Percentiles rank a stretch among this genome's conserved stretches.
Conservation (phyloP, 129 eudicot genomes). For the Helianthus tuberosus region DNA sequence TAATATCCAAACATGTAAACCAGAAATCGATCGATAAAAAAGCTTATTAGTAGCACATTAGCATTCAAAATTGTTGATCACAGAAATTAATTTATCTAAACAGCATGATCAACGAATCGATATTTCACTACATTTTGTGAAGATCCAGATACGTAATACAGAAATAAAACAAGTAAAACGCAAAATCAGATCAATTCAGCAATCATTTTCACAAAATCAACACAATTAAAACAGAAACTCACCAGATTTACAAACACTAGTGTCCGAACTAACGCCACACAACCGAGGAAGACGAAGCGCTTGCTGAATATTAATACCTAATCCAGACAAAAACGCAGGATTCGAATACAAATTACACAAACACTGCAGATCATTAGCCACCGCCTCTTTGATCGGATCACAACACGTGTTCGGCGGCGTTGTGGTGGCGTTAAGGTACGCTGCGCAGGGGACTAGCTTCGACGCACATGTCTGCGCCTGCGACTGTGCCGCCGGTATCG, state of each 20-base stretch:
- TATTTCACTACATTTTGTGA: too few species aligned
- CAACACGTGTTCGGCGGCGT: constrained; percentile 57
- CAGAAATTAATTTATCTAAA: too few species aligned
- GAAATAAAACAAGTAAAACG: too few species aligned
- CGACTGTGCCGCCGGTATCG: constrained; percentile 29
- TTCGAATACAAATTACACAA: constrained; percentile 47
- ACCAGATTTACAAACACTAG: constrained; percentile 34
- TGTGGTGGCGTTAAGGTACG: constrained; percentile 51
- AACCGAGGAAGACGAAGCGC: constrained; percentile 45
- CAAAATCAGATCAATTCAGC: too few species aligned
- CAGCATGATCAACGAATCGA: too few species aligned
- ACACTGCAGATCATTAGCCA: constrained; percentile 49
- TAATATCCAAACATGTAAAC: too few species aligned
- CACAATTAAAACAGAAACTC: background rate
- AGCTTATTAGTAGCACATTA: too few species aligned
- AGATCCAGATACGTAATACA: too few species aligned
- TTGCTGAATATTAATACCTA: constrained; percentile 43
- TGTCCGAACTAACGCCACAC: constrained; percentile 47
- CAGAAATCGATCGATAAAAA: too few species aligned
- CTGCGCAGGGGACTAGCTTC: constrained; percentile 44
- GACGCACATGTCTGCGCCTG: constrained; percentile 48
- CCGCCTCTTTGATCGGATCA: constrained; percentile 53
- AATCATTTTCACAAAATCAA: background rate
- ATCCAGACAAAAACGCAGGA: constrained; percentile 29
- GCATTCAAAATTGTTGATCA: too few species aligned